Base-by-base conservation (phyloP, 108 stramenopile species). In the Cyclotella choctawhatcheeana region DNA sequence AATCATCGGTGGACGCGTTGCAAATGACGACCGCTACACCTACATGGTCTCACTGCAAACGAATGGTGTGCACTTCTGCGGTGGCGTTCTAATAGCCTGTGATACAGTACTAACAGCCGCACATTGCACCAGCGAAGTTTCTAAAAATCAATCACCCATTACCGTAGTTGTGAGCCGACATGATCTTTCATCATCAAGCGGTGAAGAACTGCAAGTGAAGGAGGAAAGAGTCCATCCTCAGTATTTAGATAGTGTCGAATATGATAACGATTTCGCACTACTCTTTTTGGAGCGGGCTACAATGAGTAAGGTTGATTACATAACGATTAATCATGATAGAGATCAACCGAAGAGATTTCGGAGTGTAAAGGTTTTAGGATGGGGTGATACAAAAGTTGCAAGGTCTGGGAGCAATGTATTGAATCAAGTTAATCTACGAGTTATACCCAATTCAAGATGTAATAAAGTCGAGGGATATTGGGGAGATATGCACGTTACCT, bases 71-170 rank as follows among this genome's bases (percentile, higher is more conserved):
- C 72, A 64, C 27, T 54, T 73, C 40, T 73, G 72, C 50, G 72
- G 72, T 18, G 72, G 72, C 0, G 35, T 43, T 21, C 61, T 73
- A 20, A 54, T 73, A 17, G 37, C 53, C 16, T 29, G 47, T 17
- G 72, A 73, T 56, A 35, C 40, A 1, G 52, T 73, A 0, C 60
- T 73, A 20, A 73, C 72, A 30, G 72, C 72, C 13, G 72, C 72
- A 4, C 72, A 73, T 45, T 73, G 72, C 21, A 47, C 51, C 20
- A 32, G 29, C 17, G 17, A 31, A 29, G 35, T 31, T 8, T 34
- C 35, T 26, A 44, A 69, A 20, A 24, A 2, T 5, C 2, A 16
- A 0, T 29, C 54, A 43, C 35, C 40, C 5, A 58, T 69, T 17
- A 58, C 20, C 2, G 68, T 58, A 3, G 68, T 69, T 5, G 20